phyloP scores from a whole-genome alignment of 257 asterid species.

The Plantago elongata region DNA sequence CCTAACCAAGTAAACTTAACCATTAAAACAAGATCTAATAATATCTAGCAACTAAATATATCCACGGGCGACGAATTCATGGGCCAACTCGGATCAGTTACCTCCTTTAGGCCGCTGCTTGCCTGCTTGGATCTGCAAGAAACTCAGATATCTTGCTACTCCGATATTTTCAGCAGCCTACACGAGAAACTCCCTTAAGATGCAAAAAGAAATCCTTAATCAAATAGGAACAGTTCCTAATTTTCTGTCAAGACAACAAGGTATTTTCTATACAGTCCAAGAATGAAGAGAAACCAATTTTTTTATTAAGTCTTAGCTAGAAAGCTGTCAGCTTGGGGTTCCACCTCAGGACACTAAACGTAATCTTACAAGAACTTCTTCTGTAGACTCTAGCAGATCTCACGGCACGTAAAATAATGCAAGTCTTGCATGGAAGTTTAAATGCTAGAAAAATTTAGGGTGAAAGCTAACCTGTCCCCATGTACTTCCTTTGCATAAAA shows the following conservation, averaged over 20 bases:
- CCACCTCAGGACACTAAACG: neutral
- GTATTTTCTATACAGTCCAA: no score
- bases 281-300: no score
- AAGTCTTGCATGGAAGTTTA: neutral
- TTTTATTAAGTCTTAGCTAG: neutral
- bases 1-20: no score
- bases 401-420: neutral
- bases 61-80: no score
- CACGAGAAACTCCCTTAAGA: slow-evolving; percentile 57
- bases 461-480: slow-evolving; percentile 70
- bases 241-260: no score
- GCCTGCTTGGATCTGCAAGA: slow-evolving; percentile 78
- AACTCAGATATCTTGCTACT: slow-evolving; percentile 80
- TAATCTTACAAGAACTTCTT: neutral
- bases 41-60: no score
- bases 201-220: slow-evolving; percentile 13
- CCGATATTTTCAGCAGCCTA: slow-evolving; percentile 78
- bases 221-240: no score
- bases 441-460: neutral
- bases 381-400: neutral
- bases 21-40: no score
- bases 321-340: neutral
- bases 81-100: slow-evolving; percentile 13
- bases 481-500: slow-evolving; percentile 67
- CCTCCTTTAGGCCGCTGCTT: slow-evolving; percentile 87